These are phyloP conservation scores for Cutaneotrichosporon spelunceum DNA, from an alignment of 1,284 basidiomycete genomes.

Conservation along the genomic window DNA sequence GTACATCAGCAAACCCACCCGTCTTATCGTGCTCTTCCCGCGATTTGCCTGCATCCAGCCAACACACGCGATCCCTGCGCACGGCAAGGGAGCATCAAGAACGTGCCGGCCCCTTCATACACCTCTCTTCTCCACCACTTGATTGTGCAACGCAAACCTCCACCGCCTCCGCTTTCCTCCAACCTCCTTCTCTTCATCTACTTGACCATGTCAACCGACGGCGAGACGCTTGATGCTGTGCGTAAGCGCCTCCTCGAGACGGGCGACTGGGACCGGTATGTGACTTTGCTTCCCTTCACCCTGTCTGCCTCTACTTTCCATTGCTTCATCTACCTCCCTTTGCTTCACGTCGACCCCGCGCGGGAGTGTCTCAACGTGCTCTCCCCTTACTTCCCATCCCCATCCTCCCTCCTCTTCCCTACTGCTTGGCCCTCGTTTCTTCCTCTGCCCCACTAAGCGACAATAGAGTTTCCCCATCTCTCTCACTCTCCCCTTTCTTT, in stretches of 20 bases:
- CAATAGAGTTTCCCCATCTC: too few relatives aligned
- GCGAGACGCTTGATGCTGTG: slow-evolving; percentile 38
- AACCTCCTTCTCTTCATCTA: not conserved
- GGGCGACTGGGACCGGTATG: slow-evolving; percentile 49
- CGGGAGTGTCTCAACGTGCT: too few relatives aligned
- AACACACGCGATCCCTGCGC: too few relatives aligned
- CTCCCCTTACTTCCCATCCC: too few relatives aligned
- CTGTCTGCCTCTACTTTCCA: not conserved
- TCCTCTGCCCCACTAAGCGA: too few relatives aligned
- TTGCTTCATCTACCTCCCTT: not conserved
- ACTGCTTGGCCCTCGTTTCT: too few relatives aligned
- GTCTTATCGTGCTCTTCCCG: not conserved
- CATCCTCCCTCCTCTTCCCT: too few relatives aligned
- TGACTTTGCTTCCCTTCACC: not conserved
- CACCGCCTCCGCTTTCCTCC: not conserved
- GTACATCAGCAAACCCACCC: not conserved
- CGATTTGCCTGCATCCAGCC: not conserved
- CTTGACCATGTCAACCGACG: slow-evolving; percentile 25
- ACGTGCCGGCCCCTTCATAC: not conserved
- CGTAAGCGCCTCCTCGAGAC: slow-evolving; percentile 42
- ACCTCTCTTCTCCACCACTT: not conserved
- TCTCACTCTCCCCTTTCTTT: too few relatives aligned
- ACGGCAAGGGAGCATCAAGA: not conserved
- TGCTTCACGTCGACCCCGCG: not conserved
- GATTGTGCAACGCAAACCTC: not conserved